Base-by-base conservation (phyloP, 179 eudicot species). In the Corrigiola litoralis region DNA sequence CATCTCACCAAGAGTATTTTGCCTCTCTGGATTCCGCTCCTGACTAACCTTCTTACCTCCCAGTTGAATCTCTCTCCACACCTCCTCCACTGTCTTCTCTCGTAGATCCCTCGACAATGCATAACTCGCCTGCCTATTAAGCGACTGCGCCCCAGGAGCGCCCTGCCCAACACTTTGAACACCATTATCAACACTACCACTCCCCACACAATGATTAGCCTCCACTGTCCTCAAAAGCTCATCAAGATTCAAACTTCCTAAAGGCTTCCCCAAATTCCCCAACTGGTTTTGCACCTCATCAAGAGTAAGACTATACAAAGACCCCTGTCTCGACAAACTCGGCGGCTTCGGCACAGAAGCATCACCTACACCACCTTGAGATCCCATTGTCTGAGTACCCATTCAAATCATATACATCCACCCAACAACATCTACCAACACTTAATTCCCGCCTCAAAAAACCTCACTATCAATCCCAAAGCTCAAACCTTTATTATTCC, bases 201-300 rank as follows among this genome's bases (percentile, higher is more conserved):
- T 66, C 14, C 68, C 77, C n/a, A 63, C 65, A 38, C 70, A 21
- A 24, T 73, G 69, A 23, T 54, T 67, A 42, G 82, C 61, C 69
- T 79, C 83, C 28, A 69, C 77, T 44, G 77, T 65, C 69, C 83
- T 65, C 18, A 79, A 68, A 34, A 79, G 75, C 42, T 79, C 83
- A 61, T 79, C 83, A 38, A 79, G 73, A 66, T 79, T 79, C 80
- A 79, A 75, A 53, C 77, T 79, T 28, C 80, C 74, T 7, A 79
- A 73, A 12, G 83, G 72, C 46, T 79, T 75, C 36, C 80, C 83
- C 36, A 75, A 48, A 58, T 75, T 75, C 9, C 77, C 83, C 73
- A 79, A 72, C 41, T 79, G 83, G 37, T 71, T 72, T 45, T 79
- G 80, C 28, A 79, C 75, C 75, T 79, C 83, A 62, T 79, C 83